Base-by-base conservation (phyloP, 306 rosid genomes). In the Hippophae rhamnoides region DNA sequence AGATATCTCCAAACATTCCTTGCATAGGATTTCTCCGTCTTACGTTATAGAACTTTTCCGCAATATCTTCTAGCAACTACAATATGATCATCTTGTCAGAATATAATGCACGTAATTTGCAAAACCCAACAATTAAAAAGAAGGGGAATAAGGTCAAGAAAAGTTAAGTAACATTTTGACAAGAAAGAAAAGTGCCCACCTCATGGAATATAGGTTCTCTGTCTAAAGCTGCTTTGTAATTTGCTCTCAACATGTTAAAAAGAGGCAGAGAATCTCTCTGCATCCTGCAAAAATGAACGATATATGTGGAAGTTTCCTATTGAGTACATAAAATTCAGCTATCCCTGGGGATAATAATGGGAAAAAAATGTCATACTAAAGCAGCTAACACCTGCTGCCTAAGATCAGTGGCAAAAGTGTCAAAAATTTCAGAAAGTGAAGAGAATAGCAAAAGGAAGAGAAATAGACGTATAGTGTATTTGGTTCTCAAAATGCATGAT, bases 1-100 rank as follows among this genome's bases (percentile, higher is more conserved):
- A 84, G 73, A 93, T 88, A 72, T 93, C 98, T 47, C 93, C 95
- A 52, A 93, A 84, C 90, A 93, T 77, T 23, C 99, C 99, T 86
- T 81, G 86, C 53, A 88, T 65, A 2, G 99, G 95, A 69, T 84
- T 88, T 76, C 76, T 86, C 57, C 95, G 80, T 41, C 79, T 82
- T 44, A 93, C 94, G 62, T 94, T 94, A 53, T 75, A 93, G 74
- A 88, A 88, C 71, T 73, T 93, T 79, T 80, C 90, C 3, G 88
- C 95, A 43, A 88, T 76, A 23, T 86, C 93, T 66, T 93, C 99
- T 40, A 86, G 83, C 86, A 93, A 80, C 99, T 93, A 70, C 67
- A 74, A 56, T 77, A 73, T 56, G 69, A 61, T 53, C 56, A 65
- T 72, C 59, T 62, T 13, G 71, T 86, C 62, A 87, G 76, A 71